A percentile compares a stretch with the other conserved stretches of the same genome.
Evolutionary conservation across 257 asterid genomes (phyloP).

Genomic region (Solanum boliviense): DNA sequence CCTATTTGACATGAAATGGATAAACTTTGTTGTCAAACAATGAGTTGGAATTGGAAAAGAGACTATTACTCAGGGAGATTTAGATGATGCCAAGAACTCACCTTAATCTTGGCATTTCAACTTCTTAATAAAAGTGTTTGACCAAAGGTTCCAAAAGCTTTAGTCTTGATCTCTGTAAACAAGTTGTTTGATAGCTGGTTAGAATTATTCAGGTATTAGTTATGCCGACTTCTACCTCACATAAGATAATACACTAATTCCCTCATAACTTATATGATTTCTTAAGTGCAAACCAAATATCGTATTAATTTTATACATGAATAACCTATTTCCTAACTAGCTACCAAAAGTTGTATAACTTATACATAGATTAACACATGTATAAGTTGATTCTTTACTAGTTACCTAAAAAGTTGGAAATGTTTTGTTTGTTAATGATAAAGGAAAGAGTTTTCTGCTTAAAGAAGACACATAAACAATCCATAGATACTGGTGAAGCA

Average conservation of each 20-base stretch:
- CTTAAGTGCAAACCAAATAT: background rate
- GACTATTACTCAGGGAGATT: background rate
- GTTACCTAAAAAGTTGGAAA: background rate
- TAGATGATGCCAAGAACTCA: constrained; percentile 3
- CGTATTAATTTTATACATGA: background rate
- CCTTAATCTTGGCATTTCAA: constrained; percentile 74
- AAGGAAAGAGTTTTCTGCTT: background rate
- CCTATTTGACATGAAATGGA: constrained; percentile 19
- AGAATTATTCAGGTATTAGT: background rate
- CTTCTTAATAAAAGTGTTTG: background rate
- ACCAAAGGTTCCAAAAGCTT: background rate
- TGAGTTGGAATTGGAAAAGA: background rate
- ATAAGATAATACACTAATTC: background rate
- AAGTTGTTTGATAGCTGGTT: background rate
- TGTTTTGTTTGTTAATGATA: background rate
- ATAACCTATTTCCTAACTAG: background rate
- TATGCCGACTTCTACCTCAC: background rate
- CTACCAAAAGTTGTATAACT: background rate
- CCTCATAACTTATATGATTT: background rate
- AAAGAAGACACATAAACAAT: background rate
- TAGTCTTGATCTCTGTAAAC: background rate
- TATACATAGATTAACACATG: background rate
- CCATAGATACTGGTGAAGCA: background rate
- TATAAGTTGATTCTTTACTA: background rate
- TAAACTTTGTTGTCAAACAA: background rate